Evolutionary conservation across 805 yeast species (phyloP), one percentile per base, ranked within the genome.

Genomic region (Hanseniaspora mollemarum): DNA sequence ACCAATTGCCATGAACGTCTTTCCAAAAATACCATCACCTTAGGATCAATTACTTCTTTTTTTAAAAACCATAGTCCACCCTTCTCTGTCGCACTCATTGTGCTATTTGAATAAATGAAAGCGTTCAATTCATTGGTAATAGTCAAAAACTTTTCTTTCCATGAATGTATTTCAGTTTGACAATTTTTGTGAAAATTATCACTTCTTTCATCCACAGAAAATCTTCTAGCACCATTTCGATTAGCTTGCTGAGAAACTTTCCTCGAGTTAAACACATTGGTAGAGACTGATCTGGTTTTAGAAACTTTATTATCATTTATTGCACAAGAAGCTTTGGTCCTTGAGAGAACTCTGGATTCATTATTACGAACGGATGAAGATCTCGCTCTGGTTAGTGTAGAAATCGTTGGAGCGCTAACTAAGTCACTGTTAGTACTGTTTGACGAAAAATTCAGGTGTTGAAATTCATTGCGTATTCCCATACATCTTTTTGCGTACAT

Each of bases 401-500:
- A 52, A 86, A 85, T 61, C 81, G 87, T 52, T 71, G 74, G 56
- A 78, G 77, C 60, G 84, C 95, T 59, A 83, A 87, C 2, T 87
- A 77, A 33, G 87, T 87, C 82, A 83, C 82, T 64, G 81, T 80
- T 60, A 60, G 87, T 87, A 3, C 88, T 80, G 0, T 92, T 87
- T 40, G 87, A 88, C 65, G 86, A 95, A 39, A 90, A 70, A 60
- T 81, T 85, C 54, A 87, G 71, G 53, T 78, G 81, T 48, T 79
- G 71, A 2, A 84, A 69, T 57, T 84, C 85, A 0, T 95, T 88
- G 61, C 84, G 84, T 57, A 88, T 88, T 56, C 83, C 87, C 61
- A 87, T 87, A 15, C 96, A 96, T 38, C 96, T 70, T 61, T 87
- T 80, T 0, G 96, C 96, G 64, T 88, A 90, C 62, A 86, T 85